A percentile compares a stretch with the other conserved stretches of the same genome.
Evolutionary conservation across 129 eudicot species (phyloP).

Genomic region (Pittosporum tobira): DNA sequence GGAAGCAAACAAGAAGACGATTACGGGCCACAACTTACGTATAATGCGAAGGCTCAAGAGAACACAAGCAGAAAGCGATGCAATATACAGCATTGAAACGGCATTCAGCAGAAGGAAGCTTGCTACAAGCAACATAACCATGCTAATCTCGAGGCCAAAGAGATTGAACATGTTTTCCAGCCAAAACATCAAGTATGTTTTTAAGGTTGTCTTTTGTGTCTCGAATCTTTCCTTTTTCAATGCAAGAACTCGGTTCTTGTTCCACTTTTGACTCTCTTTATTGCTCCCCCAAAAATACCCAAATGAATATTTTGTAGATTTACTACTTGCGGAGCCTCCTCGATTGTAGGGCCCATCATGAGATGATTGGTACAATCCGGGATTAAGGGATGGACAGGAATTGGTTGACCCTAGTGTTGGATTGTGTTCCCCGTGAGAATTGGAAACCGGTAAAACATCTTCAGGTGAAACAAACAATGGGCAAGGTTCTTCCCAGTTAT

Average conservation of each 20-base stretch:
- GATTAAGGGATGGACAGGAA: conserved; percentile 52
- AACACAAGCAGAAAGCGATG: conserved; percentile 79
- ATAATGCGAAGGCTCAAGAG: conserved; percentile 58
- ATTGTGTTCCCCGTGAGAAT: conserved; percentile 36
- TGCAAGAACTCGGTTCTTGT: conserved; percentile 53
- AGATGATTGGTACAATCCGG: conserved; percentile 21
- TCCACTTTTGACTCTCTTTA: conserved; percentile 80
- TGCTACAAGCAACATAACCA: conserved; percentile 76
- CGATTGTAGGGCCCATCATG: conserved; percentile 19
- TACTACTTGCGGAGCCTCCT: conserved; percentile 30
- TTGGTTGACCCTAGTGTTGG: conserved; percentile 30
- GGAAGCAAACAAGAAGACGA: conserved; percentile 74
- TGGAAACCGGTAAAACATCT: conserved; percentile 33
- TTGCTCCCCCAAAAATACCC: conserved; percentile 65
- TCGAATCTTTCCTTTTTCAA: conserved; percentile 79
- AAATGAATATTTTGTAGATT: conserved; percentile 37
- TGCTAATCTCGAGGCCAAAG: conserved; percentile 97
- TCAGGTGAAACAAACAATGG: conserved; percentile 68
- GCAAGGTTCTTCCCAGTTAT: conserved; percentile 86
- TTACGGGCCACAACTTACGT: conserved; percentile 69
- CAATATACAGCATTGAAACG: conserved; percentile 68
- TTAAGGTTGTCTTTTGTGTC: conserved; percentile 72
- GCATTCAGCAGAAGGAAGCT: conserved; percentile 85
- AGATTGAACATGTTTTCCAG: conserved; percentile 89
- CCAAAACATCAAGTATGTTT: conserved; percentile 87